Base-by-base conservation (phyloP, 306 rosid species). In the Vigna angularis region DNA sequence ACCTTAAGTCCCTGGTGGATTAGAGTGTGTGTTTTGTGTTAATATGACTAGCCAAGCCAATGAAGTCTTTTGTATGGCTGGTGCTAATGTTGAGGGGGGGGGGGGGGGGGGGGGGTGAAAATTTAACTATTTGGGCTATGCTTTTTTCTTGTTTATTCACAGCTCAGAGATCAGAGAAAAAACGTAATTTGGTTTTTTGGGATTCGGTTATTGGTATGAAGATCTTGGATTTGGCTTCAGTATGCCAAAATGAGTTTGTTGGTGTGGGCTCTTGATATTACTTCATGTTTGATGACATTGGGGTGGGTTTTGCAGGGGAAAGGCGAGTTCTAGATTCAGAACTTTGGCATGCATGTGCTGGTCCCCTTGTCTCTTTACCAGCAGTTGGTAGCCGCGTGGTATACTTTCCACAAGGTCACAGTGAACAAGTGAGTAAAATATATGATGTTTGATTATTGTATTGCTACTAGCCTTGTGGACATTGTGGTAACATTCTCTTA, bases 301-400 rank as follows among this genome's bases (percentile, higher is more conserved):
- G 49, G 75, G 18, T 74, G 74, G 28, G 65, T 79, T 88, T 87
- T 92, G 84, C 87, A 95, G 98, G 96, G 85, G 98, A 92, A 84
- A 87, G 64, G 85, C 84, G 92, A 81, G 97, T 92, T 79, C 89
- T 92, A 64, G 94, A 94, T 80, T 92, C 98, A 47, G 98, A 94
- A 83, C 98, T 94, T 44, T 94, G 98, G 98, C 98, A 92, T 83
- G 98, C 98, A 42, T 94, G 98, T 89, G 98, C 98, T 32, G 97
- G 98, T 28, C 97, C 98, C 70, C 97, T 94, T 72, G 97, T 94
- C 78, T 94, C 97, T 55, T 86, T 94, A 14, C 97, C 98, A 6
- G 93, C 89, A 38, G 86, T 90, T 40, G 97, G 98, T 59, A 92
- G 97, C 66, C 94, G 97, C 24, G 98, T 92, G 22, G 97, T 92